A percentile compares a stretch with the other conserved stretches of the same genome.
Conservation (phyloP, 2,329 filamentous ascomycete species). For the Phyllosticta citribraziliensis region DNA sequence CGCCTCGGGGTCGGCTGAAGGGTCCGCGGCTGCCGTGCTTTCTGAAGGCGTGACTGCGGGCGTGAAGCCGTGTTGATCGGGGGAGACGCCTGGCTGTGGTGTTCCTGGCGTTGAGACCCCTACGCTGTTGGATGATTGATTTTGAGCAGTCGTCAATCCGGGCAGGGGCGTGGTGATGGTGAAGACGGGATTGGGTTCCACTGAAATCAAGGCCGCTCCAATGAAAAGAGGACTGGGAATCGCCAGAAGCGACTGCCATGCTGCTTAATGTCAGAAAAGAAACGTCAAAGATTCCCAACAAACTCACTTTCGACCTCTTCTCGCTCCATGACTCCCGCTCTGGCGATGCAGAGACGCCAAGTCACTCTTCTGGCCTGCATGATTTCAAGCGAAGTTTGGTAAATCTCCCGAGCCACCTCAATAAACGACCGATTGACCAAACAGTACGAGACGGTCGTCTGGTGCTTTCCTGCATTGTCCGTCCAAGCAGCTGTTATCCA, state of each 20-base stretch:
- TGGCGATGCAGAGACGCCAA: constrained; percentile 69
- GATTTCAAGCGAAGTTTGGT: constrained; percentile 67
- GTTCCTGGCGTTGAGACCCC: constrained; percentile 13
- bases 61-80: constrained; percentile 38
- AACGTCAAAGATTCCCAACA: not conserved
- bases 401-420: constrained; percentile 65
- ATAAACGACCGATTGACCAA: constrained; percentile 52
- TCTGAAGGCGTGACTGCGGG: constrained; percentile 57
- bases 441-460: constrained; percentile 65
- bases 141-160: constrained; percentile 13
- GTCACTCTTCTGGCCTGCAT: constrained; percentile 60
- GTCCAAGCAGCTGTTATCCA: constrained; percentile 79
- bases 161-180: constrained; percentile 47
- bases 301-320: constrained; percentile 49
- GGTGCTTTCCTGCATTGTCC: constrained; percentile 63
- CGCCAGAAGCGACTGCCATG: constrained; percentile 27
- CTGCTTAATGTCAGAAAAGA: not conserved
- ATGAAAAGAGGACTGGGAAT: constrained; percentile 28
- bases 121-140: not conserved
- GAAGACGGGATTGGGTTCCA: constrained; percentile 55
- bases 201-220: constrained; percentile 47
- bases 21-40: constrained; percentile 37
- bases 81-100: constrained; percentile 24
- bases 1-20: constrained; percentile 47
- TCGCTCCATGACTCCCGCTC: constrained; percentile 57